Evolutionary conservation across 768 basidiomycete genomes (phyloP), one percentile per base, ranked within the genome.

Genomic region (Calocybe indica): DNA sequence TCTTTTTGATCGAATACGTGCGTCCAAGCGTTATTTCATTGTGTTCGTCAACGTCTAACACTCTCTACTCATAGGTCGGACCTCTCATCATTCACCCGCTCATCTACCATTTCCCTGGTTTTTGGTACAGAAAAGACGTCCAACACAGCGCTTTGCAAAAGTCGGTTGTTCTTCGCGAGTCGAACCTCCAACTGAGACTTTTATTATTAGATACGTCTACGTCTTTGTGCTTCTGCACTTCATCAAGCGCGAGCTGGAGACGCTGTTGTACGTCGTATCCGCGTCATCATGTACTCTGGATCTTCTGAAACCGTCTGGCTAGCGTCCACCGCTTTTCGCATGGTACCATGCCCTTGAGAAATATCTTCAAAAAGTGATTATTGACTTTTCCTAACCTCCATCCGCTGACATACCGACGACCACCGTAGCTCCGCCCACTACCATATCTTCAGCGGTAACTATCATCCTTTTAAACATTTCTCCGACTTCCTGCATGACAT

Each of bases 301-400:
- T 15, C 5, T 29, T 44, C 15, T 38, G 7, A 34, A 7, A 31
- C n/a, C 39, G 14, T 40, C 6, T 14, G 43, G 10, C 6, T 43
- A 91, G 88, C 58, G 80, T 99, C 1, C 96, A 99, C 63, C 87
- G 90, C 8, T 98, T 97, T 75, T 97, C 93, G 30, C 82, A 92
- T 66, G 88, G 83, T 1, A 96, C 95, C 0, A 95, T 98, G 88
- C 96, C 95, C 1, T 66, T 85, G 49, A 58, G 60, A 50, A 89
- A 92, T 61, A 78, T 98, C 33, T 84, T 95, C 72, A 88, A 85
- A 64, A 99, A 99, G 95, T 96, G 47, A 29, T 55, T 28, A 22
- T 31, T 31, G 14, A 39, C 31, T 15, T 54, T 12, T 22, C 9
- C 31, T 22, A 22, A n/a, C 7, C 10, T 46, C 12, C 7, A 11